These are phyloP conservation scores for Hyaloscypha finlandica DNA, from an alignment of 495 filamentous ascomycete genomes.

Conservation along the genomic window DNA sequence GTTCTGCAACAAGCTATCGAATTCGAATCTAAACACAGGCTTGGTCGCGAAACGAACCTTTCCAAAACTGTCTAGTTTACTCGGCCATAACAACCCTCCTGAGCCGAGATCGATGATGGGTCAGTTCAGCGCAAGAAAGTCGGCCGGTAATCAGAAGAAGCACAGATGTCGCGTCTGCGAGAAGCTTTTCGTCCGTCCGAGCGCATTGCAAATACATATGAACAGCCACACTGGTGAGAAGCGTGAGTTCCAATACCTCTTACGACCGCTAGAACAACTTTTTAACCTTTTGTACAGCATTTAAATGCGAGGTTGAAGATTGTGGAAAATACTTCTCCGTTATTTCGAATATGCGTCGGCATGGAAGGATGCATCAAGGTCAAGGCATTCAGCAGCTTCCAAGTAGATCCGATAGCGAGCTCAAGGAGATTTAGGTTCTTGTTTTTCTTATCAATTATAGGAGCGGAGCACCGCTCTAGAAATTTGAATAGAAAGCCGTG, in stretches of 20 bases:
- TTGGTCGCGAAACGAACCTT: conserved; percentile 57
- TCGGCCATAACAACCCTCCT: conserved; percentile 66
- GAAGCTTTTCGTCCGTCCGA: conserved; percentile 95
- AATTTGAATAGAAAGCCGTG: too few species aligned
- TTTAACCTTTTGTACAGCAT: conserved; percentile 56
- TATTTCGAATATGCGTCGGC: conserved; percentile 90
- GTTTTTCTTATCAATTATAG: too few species aligned
- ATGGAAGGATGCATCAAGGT: conserved; percentile 93
- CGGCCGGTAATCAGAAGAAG: conserved; percentile 95
- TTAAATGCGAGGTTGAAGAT: conserved; percentile 87
- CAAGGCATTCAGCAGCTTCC: too few species aligned
- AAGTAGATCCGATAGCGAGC: too few species aligned
- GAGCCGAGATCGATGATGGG: conserved; percentile 97
- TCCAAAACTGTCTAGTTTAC: conserved; percentile 70
- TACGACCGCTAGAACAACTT: not conserved
- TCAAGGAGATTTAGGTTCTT: too few species aligned
- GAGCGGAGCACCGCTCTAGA: too few species aligned
- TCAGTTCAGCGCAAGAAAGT: conserved; percentile 95
- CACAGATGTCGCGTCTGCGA: conserved; percentile 99
- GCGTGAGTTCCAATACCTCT: conserved; percentile 62
- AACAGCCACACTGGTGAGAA: conserved; percentile 99
- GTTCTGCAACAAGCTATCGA: too few species aligned
- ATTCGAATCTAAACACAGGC: not conserved
- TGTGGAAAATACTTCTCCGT: conserved; percentile 97
- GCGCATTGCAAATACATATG: conserved; percentile 96